Conservation (phyloP, 495 filamentous ascomycete genomes). For the Tuber melanosporum region DNA sequence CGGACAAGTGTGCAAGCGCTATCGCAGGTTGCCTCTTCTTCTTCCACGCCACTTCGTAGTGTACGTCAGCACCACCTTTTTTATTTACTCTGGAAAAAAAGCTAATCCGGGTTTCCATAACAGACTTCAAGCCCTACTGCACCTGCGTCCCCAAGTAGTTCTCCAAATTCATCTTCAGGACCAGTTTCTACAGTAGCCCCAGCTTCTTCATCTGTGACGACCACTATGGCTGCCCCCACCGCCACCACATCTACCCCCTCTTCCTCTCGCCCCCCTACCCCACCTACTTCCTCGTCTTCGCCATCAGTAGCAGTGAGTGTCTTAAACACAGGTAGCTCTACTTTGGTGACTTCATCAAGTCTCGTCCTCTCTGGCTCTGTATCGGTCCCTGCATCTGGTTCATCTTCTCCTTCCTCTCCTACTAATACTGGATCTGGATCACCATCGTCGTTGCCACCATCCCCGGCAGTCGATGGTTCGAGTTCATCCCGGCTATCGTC, state of each 20-base stretch:
- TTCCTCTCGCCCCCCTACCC: background rate
- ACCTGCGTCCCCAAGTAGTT: background rate
- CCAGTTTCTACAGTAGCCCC: conserved; percentile 16
- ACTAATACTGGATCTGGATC: background rate
- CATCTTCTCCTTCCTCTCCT: background rate
- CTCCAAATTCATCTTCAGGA: conserved; percentile 6
- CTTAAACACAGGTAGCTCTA: conserved; percentile 1
- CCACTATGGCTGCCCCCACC: conserved; percentile 19
- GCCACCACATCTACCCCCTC: background rate
- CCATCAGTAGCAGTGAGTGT: background rate
- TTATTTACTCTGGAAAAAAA: background rate
- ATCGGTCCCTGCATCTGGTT: background rate
- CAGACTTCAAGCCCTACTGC: background rate
- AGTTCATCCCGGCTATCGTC: background rate
- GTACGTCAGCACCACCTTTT: conserved; percentile 11
- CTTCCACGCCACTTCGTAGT: background rate
- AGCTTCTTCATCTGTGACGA: conserved; percentile 1
- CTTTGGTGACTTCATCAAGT: conserved; percentile 16
- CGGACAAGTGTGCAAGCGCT: background rate
- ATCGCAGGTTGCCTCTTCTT: background rate
- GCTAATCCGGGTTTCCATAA: background rate
- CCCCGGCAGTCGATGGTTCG: background rate
- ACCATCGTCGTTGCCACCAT: background rate
- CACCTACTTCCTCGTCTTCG: background rate
- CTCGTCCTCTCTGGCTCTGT: background rate